These are phyloP conservation scores for Capsicum chinense DNA, from an alignment of 257 asterid genomes.

Conservation along the genomic window DNA sequence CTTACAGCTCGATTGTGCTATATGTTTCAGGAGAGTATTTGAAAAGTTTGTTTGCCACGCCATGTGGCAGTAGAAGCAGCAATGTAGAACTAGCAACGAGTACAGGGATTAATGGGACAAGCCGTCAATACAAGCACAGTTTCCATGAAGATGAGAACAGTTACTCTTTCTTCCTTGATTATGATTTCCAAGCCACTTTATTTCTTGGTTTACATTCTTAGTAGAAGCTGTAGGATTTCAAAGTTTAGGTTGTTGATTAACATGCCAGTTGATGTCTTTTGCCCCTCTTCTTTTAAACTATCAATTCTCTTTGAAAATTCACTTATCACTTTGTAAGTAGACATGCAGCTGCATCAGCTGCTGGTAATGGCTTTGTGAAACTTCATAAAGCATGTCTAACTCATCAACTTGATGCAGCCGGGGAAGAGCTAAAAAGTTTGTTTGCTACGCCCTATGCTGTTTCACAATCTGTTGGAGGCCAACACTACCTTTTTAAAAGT, in stretches of 20 bases:
- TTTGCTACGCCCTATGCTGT: not conserved
- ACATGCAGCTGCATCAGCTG: constrained; percentile 4
- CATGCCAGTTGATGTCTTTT: not conserved
- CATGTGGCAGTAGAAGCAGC: constrained; percentile 30
- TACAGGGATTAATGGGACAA: constrained; percentile 28
- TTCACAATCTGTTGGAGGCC: constrained; percentile 15
- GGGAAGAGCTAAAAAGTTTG: constrained; percentile 26
- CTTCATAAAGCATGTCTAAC: not conserved
- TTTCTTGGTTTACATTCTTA: constrained; percentile 4
- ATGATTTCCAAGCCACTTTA: constrained; percentile 8
- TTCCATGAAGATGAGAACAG: constrained; percentile 31
- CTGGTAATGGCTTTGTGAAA: not conserved
- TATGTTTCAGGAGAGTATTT: constrained; percentile 46
- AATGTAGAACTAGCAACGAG: constrained; percentile 24
- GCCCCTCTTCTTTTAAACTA: not conserved
- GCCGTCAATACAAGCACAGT: constrained; percentile 24
- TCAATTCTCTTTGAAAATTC: not conserved
- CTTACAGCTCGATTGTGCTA: constrained; percentile 4
- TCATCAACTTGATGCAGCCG: constrained; percentile 19
- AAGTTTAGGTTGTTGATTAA: not conserved
- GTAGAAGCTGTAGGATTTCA: not conserved
- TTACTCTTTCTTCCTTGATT: not conserved
- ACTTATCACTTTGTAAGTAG: not conserved
- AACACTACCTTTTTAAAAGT: not conserved
- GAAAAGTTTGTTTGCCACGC: constrained; percentile 37